Conservation (phyloP, 208 protist genomes). For the Crithidia sp. region DNA sequence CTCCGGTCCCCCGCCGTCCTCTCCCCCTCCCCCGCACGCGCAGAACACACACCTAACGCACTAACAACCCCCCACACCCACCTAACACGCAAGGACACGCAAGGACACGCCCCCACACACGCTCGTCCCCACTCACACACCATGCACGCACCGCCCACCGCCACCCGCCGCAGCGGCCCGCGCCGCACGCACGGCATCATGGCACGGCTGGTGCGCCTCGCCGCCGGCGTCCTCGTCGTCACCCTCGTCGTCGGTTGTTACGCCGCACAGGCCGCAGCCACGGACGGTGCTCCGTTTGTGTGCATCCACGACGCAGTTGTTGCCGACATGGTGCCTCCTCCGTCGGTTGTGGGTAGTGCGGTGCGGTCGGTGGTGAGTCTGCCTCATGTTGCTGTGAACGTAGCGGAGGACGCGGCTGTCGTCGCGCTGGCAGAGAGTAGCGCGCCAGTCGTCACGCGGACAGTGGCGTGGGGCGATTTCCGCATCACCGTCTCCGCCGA, state of each 20-base stretch:
- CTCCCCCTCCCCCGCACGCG: too few relatives aligned
- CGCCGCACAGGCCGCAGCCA: neutral
- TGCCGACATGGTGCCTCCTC: too few relatives aligned
- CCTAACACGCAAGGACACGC: neutral
- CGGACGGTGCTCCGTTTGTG: conserved; percentile 16
- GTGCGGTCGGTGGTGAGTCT: neutral
- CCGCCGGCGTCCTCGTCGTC: conserved; percentile 27
- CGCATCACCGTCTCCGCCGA: conserved; percentile 43
- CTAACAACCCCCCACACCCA: neutral
- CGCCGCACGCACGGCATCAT: conserved; percentile 21
- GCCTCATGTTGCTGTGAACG: neutral
- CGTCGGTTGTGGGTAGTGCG: too few relatives aligned
- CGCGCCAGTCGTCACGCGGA: neutral
- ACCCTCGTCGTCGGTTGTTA: conserved; percentile 23
- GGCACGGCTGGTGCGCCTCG: conserved; percentile 21
- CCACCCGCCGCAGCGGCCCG: neutral
- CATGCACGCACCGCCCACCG: neutral
- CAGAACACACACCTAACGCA: too few relatives aligned
- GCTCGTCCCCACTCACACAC: neutral
- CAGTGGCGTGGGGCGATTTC: conserved; percentile 31
- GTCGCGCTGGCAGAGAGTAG: neutral
- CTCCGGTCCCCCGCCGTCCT: too few relatives aligned
- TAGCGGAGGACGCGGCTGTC: neutral
- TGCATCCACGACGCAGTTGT: conserved; percentile 21
- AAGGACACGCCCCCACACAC: neutral